These are phyloP conservation scores for Candida saitoana DNA, from an alignment of 805 yeast genomes.

Conservation along the genomic window DNA sequence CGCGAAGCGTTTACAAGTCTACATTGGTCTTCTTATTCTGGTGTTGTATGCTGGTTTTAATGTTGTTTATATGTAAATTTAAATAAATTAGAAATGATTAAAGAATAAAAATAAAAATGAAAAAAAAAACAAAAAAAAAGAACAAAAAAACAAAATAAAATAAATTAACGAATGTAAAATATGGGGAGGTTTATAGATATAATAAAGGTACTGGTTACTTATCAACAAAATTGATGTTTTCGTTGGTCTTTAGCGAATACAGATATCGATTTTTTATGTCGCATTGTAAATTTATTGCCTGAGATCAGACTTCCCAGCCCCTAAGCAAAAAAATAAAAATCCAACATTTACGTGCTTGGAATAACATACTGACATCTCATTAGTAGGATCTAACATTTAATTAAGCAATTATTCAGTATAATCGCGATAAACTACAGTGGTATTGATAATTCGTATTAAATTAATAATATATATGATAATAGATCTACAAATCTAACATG, in stretches of 20 bases:
- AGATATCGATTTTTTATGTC: no score
- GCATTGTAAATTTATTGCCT: no score
- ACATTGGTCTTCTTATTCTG: background rate
- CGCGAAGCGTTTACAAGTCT: background rate
- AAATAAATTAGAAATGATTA: conserved; percentile 9
- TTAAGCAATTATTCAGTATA: no score
- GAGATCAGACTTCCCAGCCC: no score
- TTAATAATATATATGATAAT: background rate
- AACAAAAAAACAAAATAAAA: conserved; percentile 7
- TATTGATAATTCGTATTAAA: conserved; percentile 2
- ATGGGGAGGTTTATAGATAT: background rate
- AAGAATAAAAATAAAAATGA: conserved; percentile 12
- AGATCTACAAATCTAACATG: no score
- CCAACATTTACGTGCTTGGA: no score
- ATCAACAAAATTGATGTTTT: no score
- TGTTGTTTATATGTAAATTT: conserved; percentile 2
- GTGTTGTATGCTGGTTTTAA: background rate
- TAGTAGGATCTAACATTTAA: no score
- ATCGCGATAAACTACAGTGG: no score
- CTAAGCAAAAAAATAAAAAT: no score
- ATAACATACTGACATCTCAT: no score
- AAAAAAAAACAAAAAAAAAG: conserved; percentile 8
- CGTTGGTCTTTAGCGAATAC: no score
- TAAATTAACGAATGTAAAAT: background rate
- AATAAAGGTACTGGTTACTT: background rate